Evolutionary conservation across 495 filamentous ascomycete genomes (phyloP).

Genomic region (Neurospora sp.): DNA sequence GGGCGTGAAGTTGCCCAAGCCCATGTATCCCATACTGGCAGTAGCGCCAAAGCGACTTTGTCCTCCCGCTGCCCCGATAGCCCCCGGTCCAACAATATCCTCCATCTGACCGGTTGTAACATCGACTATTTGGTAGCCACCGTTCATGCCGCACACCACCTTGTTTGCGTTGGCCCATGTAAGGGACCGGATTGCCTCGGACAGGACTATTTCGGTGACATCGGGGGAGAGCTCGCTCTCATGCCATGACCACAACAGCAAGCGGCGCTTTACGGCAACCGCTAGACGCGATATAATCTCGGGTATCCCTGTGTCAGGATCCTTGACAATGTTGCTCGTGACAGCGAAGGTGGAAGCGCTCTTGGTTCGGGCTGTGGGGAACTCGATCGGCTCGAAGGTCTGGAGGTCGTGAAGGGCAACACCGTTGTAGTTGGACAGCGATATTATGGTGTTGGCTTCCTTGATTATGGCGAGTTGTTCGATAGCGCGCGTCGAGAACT

Average conservation of each 20-base stretch:
- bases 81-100: conserved; percentile 72
- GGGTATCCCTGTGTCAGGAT: conserved; percentile 73
- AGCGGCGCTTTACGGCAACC: conserved; percentile 82
- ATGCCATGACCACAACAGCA: conserved; percentile 89
- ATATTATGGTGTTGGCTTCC: conserved; percentile 82
- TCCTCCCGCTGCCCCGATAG: conserved; percentile 54
- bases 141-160: conserved; percentile 77
- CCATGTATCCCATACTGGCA: conserved; percentile 89
- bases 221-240: conserved; percentile 78
- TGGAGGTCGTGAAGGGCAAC: conserved; percentile 84
- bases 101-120: conserved; percentile 57
- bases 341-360: conserved; percentile 86
- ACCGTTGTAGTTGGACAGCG: conserved; percentile 68
- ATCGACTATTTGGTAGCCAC: conserved; percentile 82
- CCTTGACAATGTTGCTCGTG: conserved; percentile 88
- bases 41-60: conserved; percentile 54
- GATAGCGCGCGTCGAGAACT: conserved; percentile 79
- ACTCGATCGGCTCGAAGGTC: conserved; percentile 69
- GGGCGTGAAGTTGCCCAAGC: conserved; percentile 80
- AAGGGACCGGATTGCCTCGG: conserved; percentile 69
- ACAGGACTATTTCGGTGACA: conserved; percentile 64
- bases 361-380: conserved; percentile 56
- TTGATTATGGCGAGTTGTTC: conserved; percentile 94
- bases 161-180: conserved; percentile 84
- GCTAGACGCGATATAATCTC: conserved; percentile 84